These are phyloP conservation scores for Phialocephala subalpina DNA, from an alignment of 2,329 filamentous ascomycete genomes.

Conservation along the genomic window DNA sequence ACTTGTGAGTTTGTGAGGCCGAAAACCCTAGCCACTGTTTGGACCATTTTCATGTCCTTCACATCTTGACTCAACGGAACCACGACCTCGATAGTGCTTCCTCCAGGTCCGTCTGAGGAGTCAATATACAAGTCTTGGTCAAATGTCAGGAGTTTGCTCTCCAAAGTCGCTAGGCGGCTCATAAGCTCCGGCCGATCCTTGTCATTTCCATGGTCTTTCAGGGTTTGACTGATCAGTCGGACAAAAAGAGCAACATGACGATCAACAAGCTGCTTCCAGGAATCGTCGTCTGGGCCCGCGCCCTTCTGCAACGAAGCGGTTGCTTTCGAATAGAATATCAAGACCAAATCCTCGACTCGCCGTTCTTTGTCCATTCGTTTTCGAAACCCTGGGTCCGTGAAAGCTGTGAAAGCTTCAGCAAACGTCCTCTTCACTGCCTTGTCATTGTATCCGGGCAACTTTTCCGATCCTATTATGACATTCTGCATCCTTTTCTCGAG, in stretches of 20 bases:
- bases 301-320: slow-evolving; percentile 88
- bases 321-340: slow-evolving; percentile 96
- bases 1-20: slow-evolving; percentile 79
- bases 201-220: slow-evolving; percentile 85
- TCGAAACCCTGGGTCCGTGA: slow-evolving; percentile 87
- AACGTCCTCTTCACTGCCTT: slow-evolving; percentile 92
- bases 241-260: slow-evolving; percentile 95
- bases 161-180: slow-evolving; percentile 78
- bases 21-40: slow-evolving; percentile 87
- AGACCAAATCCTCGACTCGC: slow-evolving; percentile 87
- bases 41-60: slow-evolving; percentile 95
- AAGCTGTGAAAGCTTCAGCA: slow-evolving; percentile 90
- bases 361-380: slow-evolving; percentile 94
- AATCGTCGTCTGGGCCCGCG: slow-evolving; percentile 79
- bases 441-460: slow-evolving; percentile 88
- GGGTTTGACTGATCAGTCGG: slow-evolving; percentile 79
- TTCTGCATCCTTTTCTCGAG: slow-evolving; percentile 57
- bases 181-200: slow-evolving; percentile 87
- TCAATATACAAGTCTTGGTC: slow-evolving; percentile 85
- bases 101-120: slow-evolving; percentile 62
- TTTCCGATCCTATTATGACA: slow-evolving; percentile 78
- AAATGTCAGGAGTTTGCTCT: slow-evolving; percentile 92
- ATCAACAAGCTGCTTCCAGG: slow-evolving; percentile 91
- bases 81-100: slow-evolving; percentile 79
- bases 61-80: slow-evolving; percentile 89